A percentile compares a stretch with the other conserved stretches of the same genome.
These are phyloP conservation scores for Bryum argenteum DNA, from an alignment of 225 moss, liverwort and hornwort genomes.

Conservation along the genomic window DNA sequence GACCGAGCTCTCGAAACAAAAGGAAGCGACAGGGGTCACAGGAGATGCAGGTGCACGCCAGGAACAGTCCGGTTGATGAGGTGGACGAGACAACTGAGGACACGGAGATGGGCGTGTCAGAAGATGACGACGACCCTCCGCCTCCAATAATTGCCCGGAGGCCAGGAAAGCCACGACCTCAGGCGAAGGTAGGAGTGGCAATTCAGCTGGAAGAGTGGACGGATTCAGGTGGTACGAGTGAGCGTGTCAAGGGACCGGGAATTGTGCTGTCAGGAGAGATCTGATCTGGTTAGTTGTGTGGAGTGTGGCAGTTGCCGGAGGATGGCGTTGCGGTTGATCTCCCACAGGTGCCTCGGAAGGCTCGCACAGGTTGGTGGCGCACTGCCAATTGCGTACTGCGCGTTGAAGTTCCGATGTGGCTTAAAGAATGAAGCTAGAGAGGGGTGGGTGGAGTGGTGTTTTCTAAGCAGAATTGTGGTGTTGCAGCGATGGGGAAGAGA, in stretches of 20 bases:
- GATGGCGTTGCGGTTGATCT: constrained; percentile 75
- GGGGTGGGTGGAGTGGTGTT: not conserved
- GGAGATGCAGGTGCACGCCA: constrained; percentile 68
- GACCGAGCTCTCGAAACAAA: constrained; percentile 69
- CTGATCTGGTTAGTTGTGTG: not conserved
- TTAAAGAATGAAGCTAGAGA: not conserved
- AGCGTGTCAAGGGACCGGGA: not conserved
- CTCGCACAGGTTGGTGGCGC: constrained; percentile 69
- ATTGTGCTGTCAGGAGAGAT: not conserved
- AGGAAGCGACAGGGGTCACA: constrained; percentile 86
- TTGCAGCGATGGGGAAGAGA: constrained; percentile 81
- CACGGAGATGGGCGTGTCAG: constrained; percentile 78
- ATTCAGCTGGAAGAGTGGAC: not conserved
- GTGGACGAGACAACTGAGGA: constrained; percentile 89
- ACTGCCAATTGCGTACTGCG: not conserved
- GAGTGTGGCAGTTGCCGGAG: constrained; percentile 69
- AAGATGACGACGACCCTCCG: constrained; percentile 89
- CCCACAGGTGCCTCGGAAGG: constrained; percentile 84
- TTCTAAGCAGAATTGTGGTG: not conserved
- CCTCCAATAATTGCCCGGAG: constrained; percentile 85
- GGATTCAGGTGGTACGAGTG: not conserved
- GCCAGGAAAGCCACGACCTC: constrained; percentile 67
- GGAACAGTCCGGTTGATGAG: constrained; percentile 69
- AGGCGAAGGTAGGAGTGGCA: constrained; percentile 67
- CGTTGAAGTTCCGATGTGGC: not conserved